Base-by-base conservation (phyloP, 2,329 filamentous ascomycete species). In the Aschersonia sp. region DNA sequence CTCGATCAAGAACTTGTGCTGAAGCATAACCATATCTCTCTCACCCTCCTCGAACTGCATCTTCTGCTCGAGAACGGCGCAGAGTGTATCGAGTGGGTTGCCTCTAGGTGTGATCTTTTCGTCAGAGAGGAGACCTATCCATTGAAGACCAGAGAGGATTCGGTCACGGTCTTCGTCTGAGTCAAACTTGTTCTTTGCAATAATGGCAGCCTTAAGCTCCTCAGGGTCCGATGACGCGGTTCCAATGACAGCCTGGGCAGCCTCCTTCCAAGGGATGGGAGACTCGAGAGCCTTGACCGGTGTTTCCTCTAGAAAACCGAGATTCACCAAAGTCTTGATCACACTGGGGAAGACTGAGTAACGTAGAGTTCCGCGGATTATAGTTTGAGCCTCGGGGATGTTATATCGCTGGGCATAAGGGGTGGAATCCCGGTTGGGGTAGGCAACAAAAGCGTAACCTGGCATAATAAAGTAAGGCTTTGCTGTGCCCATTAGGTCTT, bases 301-400 rank as follows among this genome's bases (percentile, higher is more conserved):
- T 41, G 79, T 76, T 94, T 87, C 48, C 73, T 77, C 44, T 14
- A 97, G 76, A 77, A 95, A 95, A 54, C 87, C 88, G 51, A 89
- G 84, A 62, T 95, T 84, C 51, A 94, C 87, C 9, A 97, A 79
- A 30, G 82, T 78, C 62, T 83, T 84, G 69, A 95, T 78, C 66
- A 95, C 90, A 64, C 94, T 79, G 3, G 89, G 88, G 77, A 95
- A 95, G 43, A 90, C 88, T 55, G 79, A 74, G 72, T 92, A 97
- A 55, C 90, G 75, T 37, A 95, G 76, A 32, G 88, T 94, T 52
- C 66, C 86, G 46, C 87, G 77, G 62, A 95, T 73, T 58, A 95
- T 79, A 46, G 86, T 95, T 66, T 94, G 84, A 11, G 87, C 87
- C 71, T 97, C 90, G 46, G 89, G 88, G 60, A 95, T 95, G 66